Evolutionary conservation across 257 asterid genomes (phyloP).

Genomic region (Solanum microdontum): DNA sequence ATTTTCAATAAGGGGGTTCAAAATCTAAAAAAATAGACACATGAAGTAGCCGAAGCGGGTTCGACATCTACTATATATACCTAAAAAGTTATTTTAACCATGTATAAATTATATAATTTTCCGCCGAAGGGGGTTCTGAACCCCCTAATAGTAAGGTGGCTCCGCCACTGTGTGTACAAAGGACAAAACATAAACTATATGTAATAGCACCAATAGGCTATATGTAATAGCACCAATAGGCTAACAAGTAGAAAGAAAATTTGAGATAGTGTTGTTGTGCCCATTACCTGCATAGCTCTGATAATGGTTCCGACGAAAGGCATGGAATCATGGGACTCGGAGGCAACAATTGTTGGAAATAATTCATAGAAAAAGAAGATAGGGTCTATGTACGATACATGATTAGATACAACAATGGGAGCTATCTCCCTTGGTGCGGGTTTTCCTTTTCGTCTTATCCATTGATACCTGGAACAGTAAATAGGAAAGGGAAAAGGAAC

Average conservation of each 20-base stretch:
- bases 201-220: background rate
- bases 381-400: constrained; percentile 88
- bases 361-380: constrained; percentile 90
- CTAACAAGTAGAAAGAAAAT: background rate
- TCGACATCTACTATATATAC: too few relatives aligned
- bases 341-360: constrained; percentile 85
- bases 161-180: background rate
- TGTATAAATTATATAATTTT: too few relatives aligned
- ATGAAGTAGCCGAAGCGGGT: too few relatives aligned
- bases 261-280: background rate
- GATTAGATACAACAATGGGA: constrained; percentile 91
- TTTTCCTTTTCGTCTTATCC: constrained; percentile 88
- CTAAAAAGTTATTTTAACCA: too few relatives aligned
- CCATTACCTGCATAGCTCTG: constrained; percentile 94
- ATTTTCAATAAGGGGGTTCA: too few relatives aligned
- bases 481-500: background rate
- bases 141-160: too few relatives aligned
- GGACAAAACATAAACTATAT: background rate
- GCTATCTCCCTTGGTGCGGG: constrained; percentile 92
- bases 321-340: constrained; percentile 95
- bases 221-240: background rate
- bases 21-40: too few relatives aligned
- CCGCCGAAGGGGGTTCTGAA: too few relatives aligned
- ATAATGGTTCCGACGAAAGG: constrained; percentile 98
- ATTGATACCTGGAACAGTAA: constrained; percentile 65